Conservation (phyloP, 805 yeast genomes). For the Candida xiaguanensis region DNA sequence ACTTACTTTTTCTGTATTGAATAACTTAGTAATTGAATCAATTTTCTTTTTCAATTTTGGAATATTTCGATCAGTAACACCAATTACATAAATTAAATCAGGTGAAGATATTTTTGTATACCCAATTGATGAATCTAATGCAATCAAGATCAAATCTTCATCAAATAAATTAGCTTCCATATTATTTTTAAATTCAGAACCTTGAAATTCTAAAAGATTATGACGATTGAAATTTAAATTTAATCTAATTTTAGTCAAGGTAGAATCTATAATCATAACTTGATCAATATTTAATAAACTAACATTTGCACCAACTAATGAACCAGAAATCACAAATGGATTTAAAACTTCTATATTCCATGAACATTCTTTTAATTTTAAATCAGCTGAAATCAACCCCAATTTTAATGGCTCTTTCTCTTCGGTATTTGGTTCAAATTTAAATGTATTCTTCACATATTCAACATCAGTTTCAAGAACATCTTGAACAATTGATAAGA, state of each 20-base stretch:
- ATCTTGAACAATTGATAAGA: conserved; percentile 10
- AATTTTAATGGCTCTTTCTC: neutral
- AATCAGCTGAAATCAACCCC: neutral
- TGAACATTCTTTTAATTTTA: conserved; percentile 4
- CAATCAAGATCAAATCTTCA: conserved; percentile 4
- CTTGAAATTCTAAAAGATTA: conserved; percentile 10
- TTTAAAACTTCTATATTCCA: conserved; percentile 8
- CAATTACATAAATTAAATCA: conserved; percentile 8
- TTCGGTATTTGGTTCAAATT: neutral
- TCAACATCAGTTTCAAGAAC: conserved; percentile 14
- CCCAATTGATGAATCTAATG: conserved; percentile 7
- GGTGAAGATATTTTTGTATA: conserved; percentile 10
- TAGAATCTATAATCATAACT: neutral
- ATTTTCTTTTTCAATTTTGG: conserved; percentile 3
- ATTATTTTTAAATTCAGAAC: conserved; percentile 8
- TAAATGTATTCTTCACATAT: conserved; percentile 8
- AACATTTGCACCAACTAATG: conserved; percentile 4
- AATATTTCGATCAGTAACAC: conserved; percentile 1
- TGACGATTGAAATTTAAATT: conserved; percentile 8
- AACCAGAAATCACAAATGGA: conserved; percentile 9
- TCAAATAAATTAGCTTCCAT: neutral
- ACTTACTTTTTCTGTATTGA: conserved; percentile 3
- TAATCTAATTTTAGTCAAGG: conserved; percentile 3
- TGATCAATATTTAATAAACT: conserved; percentile 2
- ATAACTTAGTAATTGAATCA: conserved; percentile 1